phyloP scores from a whole-genome alignment of 2,329 filamentous ascomycete genomes.

The Aureobasidium vineae region DNA sequence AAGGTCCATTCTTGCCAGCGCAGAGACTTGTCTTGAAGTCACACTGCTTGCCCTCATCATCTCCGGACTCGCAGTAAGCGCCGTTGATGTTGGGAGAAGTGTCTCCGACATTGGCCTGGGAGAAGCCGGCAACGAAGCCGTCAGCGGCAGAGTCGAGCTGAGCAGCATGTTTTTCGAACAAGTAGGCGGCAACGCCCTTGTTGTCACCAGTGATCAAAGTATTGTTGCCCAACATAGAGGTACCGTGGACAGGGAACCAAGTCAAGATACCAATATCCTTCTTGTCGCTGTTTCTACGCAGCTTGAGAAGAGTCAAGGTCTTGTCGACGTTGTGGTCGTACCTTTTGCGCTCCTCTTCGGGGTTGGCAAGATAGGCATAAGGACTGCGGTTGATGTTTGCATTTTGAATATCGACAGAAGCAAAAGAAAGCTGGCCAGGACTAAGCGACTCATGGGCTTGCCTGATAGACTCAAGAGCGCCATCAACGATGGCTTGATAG shows the following conservation, averaged over 20 bases:
- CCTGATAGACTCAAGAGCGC: constrained; percentile 75
- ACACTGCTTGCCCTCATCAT: constrained; percentile 61
- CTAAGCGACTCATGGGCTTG: constrained; percentile 71
- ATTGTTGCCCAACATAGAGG: constrained; percentile 87
- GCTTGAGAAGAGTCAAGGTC: constrained; percentile 74
- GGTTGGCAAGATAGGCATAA: constrained; percentile 85
- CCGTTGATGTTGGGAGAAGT: constrained; percentile 85
- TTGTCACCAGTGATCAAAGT: constrained; percentile 92
- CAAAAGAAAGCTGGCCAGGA: constrained; percentile 69
- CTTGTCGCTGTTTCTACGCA: constrained; percentile 64
- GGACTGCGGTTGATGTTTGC: constrained; percentile 88
- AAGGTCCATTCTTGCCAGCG: constrained; percentile 66
- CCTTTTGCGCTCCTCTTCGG: constrained; percentile 66
- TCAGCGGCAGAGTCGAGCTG: constrained; percentile 26
- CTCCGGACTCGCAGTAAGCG: constrained; percentile 85
- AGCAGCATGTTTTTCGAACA: constrained; percentile 68
- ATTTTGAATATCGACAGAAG: constrained; percentile 65
- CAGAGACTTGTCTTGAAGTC: constrained; percentile 83
- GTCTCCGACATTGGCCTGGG: constrained; percentile 87
- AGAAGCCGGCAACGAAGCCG: constrained; percentile 85
- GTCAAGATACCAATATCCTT: constrained; percentile 79
- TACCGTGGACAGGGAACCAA: constrained; percentile 92
- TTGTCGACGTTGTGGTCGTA: constrained; percentile 72
- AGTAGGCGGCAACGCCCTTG: constrained; percentile 85
- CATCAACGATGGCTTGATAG: constrained; percentile 85